Evolutionary conservation across 2,329 filamentous ascomycete species (phyloP).

Genomic region (Botryotinia convoluta): DNA sequence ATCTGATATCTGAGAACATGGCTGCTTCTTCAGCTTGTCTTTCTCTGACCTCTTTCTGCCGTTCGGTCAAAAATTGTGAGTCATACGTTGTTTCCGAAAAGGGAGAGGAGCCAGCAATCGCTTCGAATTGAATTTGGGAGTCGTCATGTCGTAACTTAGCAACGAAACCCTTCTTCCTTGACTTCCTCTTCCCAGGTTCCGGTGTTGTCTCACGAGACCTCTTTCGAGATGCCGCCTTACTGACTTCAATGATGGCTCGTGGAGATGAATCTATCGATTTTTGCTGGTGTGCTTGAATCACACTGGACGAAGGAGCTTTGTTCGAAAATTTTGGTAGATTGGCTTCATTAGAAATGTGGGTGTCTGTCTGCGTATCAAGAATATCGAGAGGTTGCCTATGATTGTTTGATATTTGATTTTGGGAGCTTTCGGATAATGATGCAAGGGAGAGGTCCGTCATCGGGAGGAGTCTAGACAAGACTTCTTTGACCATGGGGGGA

Average conservation of each 20-base stretch:
- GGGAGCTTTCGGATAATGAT: constrained; percentile 42
- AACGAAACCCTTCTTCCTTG: constrained; percentile 41
- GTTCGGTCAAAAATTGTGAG: constrained; percentile 74
- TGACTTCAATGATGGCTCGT: constrained; percentile 29
- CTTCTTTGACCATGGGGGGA: constrained; percentile 59
- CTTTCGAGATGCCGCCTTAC: constrained; percentile 24
- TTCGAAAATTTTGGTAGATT: constrained; percentile 14
- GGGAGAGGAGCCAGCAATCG: constrained; percentile 63
- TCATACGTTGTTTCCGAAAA: constrained; percentile 50
- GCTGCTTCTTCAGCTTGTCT: constrained; percentile 58
- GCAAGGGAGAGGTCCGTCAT: constrained; percentile 52
- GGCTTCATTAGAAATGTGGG: constrained; percentile 8
- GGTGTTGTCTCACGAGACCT: constrained; percentile 32
- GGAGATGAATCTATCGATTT: constrained; percentile 23
- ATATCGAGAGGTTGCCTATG: constrained; percentile 38
- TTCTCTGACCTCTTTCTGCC: constrained; percentile 74
- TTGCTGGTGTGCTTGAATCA: not conserved
- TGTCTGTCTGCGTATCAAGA: constrained; percentile 40
- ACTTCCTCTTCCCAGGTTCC: constrained; percentile 40
- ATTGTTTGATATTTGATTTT: constrained; percentile 35
- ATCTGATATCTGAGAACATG: constrained; percentile 67
- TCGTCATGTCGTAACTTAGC: constrained; percentile 70
- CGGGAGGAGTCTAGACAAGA: constrained; percentile 59
- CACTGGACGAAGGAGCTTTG: not conserved
- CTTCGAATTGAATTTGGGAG: constrained; percentile 76